Base-by-base conservation (phyloP, 2,329 filamentous ascomycete species). In the Hypomyces perniciosus region DNA sequence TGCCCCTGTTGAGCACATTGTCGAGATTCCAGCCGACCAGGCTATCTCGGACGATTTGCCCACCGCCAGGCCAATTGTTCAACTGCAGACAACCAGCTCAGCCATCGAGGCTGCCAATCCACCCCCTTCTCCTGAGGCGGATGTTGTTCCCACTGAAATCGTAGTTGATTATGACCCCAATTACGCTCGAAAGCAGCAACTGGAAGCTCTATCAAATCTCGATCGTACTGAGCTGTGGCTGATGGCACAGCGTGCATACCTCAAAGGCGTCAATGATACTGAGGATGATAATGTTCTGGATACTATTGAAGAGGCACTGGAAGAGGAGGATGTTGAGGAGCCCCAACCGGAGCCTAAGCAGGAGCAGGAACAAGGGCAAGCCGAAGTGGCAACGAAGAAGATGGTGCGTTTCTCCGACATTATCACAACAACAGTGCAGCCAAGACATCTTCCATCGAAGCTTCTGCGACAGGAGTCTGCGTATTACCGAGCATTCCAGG, bases 151-250 rank as follows among this genome's bases (percentile, higher is more conserved):
- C 3, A 81, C 79, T 41, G 82, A 86, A 62, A 86, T 86, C 37
- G 75, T 84, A 28, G 77, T 77, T 40, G 84, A 88, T 57, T 89
- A 88, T 61, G 88, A 90, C 56, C 80, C 89, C 51, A 77, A 81
- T 54, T 95, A 95, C 62, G 78, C 84, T 44, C 76, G 79, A 48
- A 87, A 89, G 65, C 80, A 95, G 55, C 79, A 87, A 62, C 75
- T 86, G 57, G 78, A 78, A 40, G 84, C 88, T 6, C 73, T 84
- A 20, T 81, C 79, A n/a, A 89, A 91, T 61, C 72, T 93, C 46
- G 88, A 93, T 67, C 84, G 90, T 55, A 97, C 92, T 4, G 85
- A 88, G 61, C 70, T 88, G 41, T 97, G 92, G 92, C 79, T 97
- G 30, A 74, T 83, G 59, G 87, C 90, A 6, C 92, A 97, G 67